phyloP scores from a whole-genome alignment of 768 basidiomycete genomes.

The Hirschioporus abietinus region DNA sequence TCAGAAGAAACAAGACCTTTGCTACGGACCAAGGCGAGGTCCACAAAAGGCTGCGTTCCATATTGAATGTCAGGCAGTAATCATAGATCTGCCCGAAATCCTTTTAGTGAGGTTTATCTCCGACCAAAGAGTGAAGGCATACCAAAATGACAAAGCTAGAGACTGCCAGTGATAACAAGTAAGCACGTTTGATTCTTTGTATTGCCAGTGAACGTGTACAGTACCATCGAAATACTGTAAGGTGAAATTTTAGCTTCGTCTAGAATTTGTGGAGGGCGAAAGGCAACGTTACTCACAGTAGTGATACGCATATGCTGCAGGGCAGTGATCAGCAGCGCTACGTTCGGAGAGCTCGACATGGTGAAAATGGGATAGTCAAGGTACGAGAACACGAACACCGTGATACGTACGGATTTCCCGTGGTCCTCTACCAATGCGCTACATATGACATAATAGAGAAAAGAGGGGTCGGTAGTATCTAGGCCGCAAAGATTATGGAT shows the following conservation, averaged over 20 bases:
- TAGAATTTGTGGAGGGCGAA: no score
- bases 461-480: no score
- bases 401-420: no score
- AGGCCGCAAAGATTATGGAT: background rate
- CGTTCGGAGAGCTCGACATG: background rate
- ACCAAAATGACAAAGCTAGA: background rate
- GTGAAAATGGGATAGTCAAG: background rate
- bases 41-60: slow-evolving; percentile 16
- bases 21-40: slow-evolving; percentile 11
- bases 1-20: slow-evolving; percentile 17
- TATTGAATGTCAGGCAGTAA: slow-evolving; percentile 14
- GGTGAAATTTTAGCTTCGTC: background rate
- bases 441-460: no score
- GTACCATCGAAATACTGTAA: background rate
- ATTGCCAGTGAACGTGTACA: background rate
- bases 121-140: background rate
- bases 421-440: no score
- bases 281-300: background rate
- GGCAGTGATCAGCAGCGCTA: background rate
- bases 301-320: background rate
- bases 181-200: background rate
- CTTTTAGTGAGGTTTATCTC: background rate
- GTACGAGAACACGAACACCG: background rate
- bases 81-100: slow-evolving; percentile 13
- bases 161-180: background rate